Conservation (phyloP, 1,284 basidiomycete genomes). For the Leucoagaricus sp. region DNA sequence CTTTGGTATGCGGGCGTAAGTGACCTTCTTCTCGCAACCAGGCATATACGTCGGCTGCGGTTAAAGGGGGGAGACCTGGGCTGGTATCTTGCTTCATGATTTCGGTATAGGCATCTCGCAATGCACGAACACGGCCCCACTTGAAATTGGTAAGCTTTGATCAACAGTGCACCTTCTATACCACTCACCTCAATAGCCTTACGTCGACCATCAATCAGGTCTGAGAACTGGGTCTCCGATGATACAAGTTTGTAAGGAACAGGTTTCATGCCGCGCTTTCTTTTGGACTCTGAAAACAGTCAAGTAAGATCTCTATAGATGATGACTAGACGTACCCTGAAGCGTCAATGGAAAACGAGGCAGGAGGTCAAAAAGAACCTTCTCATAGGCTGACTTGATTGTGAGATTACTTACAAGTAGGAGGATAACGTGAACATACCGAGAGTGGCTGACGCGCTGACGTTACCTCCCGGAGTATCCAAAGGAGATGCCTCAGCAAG, state of each 20-base stretch:
- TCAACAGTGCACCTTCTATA: too few species aligned
- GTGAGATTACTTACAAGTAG: background rate
- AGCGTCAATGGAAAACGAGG: constrained; percentile 57
- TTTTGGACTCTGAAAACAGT: constrained; percentile 33
- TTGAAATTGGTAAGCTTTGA: constrained; percentile 27
- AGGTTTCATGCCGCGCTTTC: constrained; percentile 22
- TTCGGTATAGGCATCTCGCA: constrained; percentile 45
- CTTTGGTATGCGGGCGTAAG: constrained; percentile 29
- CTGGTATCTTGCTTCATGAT: constrained; percentile 18
- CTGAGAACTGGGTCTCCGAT: constrained; percentile 44
- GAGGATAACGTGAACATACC: constrained; percentile 1
- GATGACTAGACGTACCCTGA: constrained; percentile 44
- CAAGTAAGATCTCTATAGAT: background rate
- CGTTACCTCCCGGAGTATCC: background rate
- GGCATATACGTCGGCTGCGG: constrained; percentile 54
- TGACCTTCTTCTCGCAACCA: constrained; percentile 59
- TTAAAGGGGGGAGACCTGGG: constrained; percentile 35
- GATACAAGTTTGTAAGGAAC: constrained; percentile 58
- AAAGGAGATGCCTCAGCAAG: background rate
- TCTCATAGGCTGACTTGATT: constrained; percentile 38
- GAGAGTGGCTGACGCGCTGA: background rate
- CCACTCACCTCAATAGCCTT: constrained; percentile 69
- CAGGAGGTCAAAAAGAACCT: constrained; percentile 35
- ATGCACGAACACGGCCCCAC: constrained; percentile 63
- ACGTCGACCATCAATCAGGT: constrained; percentile 54